phyloP scores from a whole-genome alignment of 257 asterid genomes.

The Paulownia fortunei region DNA sequence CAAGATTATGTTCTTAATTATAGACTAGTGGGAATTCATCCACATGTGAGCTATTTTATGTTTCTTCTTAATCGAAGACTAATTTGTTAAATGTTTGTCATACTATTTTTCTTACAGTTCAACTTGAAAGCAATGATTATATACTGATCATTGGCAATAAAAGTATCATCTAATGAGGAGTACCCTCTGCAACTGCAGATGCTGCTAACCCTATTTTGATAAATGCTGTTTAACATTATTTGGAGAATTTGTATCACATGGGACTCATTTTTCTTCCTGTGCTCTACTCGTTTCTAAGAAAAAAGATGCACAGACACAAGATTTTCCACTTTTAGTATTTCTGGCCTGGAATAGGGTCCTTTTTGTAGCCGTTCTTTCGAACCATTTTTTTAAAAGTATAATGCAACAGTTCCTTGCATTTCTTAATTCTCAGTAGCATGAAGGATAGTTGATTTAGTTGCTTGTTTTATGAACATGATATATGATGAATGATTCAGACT shows the following conservation, averaged over 20 bases:
- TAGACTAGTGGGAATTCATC: constrained; percentile 28
- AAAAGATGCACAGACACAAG: not conserved
- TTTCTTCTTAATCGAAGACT: constrained; percentile 27
- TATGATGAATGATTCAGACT: not conserved
- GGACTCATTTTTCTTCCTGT: not conserved
- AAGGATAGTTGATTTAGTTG: not conserved
- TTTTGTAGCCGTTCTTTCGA: not conserved
- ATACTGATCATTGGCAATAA: not conserved
- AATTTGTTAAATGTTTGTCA: not conserved
- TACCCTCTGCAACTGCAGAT: no score
- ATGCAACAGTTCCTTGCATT: not conserved
- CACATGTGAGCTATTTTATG: constrained; percentile 36
- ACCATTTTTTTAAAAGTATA: not conserved
- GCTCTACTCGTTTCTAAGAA: not conserved
- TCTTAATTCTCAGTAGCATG: not conserved
- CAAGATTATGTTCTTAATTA: constrained; percentile 29
- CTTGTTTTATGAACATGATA: not conserved
- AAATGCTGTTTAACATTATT: not conserved
- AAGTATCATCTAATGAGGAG: no score
- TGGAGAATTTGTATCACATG: not conserved
- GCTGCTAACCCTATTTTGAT: not conserved
- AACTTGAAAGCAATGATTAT: not conserved
- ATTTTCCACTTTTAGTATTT: not conserved
- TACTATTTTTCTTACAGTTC: not conserved
- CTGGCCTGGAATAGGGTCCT: not conserved